Conservation (phyloP, 805 yeast genomes). For the Priceomyces fermenticarens region DNA sequence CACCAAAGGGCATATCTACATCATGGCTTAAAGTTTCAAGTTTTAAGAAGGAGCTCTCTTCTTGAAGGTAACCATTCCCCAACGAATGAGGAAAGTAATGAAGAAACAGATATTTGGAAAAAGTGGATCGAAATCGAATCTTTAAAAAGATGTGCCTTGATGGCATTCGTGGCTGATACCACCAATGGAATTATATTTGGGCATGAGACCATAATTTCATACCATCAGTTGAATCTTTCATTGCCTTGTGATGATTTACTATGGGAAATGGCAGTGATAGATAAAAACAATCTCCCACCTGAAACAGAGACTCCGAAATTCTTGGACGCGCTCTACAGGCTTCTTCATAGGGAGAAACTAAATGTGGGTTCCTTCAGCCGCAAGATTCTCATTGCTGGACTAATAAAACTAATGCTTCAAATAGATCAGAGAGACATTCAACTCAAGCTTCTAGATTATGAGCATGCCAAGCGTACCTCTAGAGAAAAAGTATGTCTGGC, state of each 20-base stretch:
- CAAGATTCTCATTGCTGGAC: slow-evolving; percentile 15
- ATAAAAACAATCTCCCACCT: slow-evolving; percentile 9
- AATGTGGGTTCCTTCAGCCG: slow-evolving; percentile 17
- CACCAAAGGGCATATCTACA: slow-evolving; percentile 80
- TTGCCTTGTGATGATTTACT: slow-evolving; percentile 22
- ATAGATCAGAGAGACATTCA: slow-evolving; percentile 18
- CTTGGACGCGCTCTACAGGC: slow-evolving; percentile 16
- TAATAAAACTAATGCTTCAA: slow-evolving; percentile 15
- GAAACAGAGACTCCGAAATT: slow-evolving; percentile 16
- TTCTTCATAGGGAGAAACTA: slow-evolving; percentile 16
- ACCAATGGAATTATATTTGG: slow-evolving; percentile 32
- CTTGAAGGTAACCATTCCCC: slow-evolving; percentile 37
- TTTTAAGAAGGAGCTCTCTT: slow-evolving; percentile 20
- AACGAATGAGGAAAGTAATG: slow-evolving; percentile 10
- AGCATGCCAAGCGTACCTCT: slow-evolving; percentile 14
- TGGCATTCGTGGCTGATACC: slow-evolving; percentile 31
- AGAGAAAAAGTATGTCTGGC: slow-evolving; percentile 16
- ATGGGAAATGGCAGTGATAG: slow-evolving; percentile 18
- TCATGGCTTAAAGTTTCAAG: slow-evolving; percentile 57
- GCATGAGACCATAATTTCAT: slow-evolving; percentile 17
- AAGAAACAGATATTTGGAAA: slow-evolving; percentile 14
- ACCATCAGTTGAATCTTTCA: slow-evolving; percentile 21
- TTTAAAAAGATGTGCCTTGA: slow-evolving; percentile 27
- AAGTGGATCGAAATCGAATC: slow-evolving; percentile 34
- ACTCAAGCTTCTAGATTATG: slow-evolving; percentile 17